A percentile compares a stretch with the other conserved stretches of the same genome.
These are phyloP conservation scores for Ceratocystis destructans DNA, from an alignment of 2,329 filamentous ascomycete species.

Conservation along the genomic window DNA sequence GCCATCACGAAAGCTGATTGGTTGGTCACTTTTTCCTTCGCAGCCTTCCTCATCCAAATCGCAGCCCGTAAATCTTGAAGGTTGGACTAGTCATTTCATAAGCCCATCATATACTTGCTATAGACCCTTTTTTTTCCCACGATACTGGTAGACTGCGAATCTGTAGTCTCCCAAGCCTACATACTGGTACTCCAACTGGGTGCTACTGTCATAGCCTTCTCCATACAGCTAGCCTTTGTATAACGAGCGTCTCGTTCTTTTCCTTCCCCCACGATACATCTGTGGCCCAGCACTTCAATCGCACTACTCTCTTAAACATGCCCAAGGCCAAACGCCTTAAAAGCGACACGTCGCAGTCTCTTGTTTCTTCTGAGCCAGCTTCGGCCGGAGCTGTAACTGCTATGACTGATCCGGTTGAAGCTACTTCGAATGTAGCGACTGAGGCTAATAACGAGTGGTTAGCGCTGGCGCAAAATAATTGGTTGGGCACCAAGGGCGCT, in stretches of 20 bases:
- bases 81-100: not conserved
- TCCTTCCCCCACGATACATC: not conserved
- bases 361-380: constrained; percentile 18
- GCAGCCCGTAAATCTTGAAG: not conserved
- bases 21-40: constrained; percentile 10
- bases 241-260: not conserved
- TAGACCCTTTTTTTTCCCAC: too few species aligned
- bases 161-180: too few species aligned
- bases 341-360: constrained; percentile 28
- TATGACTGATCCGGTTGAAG: constrained; percentile 25
- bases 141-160: too few species aligned
- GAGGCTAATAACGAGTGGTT: constrained; percentile 60
- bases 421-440: constrained; percentile 52
- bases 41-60: constrained; percentile 8
- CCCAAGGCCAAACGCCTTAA: constrained; percentile 47
- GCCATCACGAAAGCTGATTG: constrained; percentile 6
- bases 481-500: constrained; percentile 58
- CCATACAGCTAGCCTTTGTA: not conserved
- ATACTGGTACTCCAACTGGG: too few species aligned
- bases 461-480: constrained; percentile 68
- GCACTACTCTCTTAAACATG: constrained; percentile 28
- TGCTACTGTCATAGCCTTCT: too few species aligned
- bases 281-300: not conserved
- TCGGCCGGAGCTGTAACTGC: constrained; percentile 23
- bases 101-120: too few species aligned